Percentiles rank a stretch among this genome's conserved stretches.
Evolutionary conservation across 140 eudicot species (phyloP).

Genomic region (Bidens hawaiensis): DNA sequence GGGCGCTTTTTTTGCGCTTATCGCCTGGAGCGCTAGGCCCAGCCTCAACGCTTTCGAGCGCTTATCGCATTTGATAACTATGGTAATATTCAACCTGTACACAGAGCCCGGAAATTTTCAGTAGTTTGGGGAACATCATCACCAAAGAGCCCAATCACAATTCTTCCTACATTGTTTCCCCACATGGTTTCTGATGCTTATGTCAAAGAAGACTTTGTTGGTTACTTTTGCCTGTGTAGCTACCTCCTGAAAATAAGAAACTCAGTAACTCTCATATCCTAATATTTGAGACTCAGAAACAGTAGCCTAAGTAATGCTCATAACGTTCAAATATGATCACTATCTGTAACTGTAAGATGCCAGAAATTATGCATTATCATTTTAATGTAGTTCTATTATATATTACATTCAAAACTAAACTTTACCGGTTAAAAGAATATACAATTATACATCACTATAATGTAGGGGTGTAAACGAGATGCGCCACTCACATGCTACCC

Average conservation of each 20-base stretch:
- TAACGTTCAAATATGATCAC: constrained; percentile 10
- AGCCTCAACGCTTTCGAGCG: too few species aligned
- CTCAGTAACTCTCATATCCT: neutral
- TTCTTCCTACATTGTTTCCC: constrained; percentile 74
- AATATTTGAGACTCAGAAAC: neutral
- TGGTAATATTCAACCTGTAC: constrained; percentile 96
- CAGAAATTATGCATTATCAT: neutral
- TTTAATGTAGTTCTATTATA: neutral
- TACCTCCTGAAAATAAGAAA: constrained; percentile 43
- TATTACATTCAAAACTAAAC: neutral
- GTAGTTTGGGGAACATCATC: constrained; percentile 90
- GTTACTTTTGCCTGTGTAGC: constrained; percentile 62
- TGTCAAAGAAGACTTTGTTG: constrained; percentile 58
- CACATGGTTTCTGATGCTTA: constrained; percentile 78
- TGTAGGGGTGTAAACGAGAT: too few species aligned
- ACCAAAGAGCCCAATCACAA: constrained; percentile 90
- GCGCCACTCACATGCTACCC: neutral
- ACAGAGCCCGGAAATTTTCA: constrained; percentile 90
- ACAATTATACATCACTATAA: neutral
- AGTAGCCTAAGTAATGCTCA: neutral
- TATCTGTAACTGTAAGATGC: neutral
- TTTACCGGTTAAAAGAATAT: neutral
- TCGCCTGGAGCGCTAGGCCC: too few species aligned
- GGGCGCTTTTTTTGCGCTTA: too few species aligned
- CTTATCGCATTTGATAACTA: too few species aligned